phyloP scores from a whole-genome alignment of 108 stramenopile species.

The Skeletonema potamos region DNA sequence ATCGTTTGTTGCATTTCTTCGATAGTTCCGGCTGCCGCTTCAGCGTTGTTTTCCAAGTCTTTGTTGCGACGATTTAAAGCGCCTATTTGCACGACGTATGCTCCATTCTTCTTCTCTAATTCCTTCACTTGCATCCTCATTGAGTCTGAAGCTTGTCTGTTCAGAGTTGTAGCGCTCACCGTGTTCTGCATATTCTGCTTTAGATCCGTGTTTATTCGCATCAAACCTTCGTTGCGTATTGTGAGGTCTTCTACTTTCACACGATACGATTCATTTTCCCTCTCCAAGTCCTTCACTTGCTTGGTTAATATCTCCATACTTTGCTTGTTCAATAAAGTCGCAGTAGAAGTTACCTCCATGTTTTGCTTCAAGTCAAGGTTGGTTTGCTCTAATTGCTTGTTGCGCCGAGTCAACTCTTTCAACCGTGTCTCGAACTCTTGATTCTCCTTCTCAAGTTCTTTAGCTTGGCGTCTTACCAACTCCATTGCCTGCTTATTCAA shows the following conservation, averaged over 20 bases:
- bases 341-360: background rate
- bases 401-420: background rate
- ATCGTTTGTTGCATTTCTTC: background rate
- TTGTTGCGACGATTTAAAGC: background rate
- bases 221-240: background rate
- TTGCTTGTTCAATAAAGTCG: background rate
- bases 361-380: background rate
- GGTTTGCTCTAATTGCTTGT: background rate
- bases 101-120: background rate
- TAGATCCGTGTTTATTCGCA: background rate
- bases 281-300: background rate
- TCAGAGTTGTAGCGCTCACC: background rate
- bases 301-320: background rate
- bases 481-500: conserved; percentile 1
- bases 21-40: background rate
- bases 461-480: background rate
- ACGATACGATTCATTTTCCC: background rate
- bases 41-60: background rate
- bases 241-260: background rate
- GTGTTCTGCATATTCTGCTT: background rate
- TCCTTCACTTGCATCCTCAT: background rate
- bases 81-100: background rate
- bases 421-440: background rate
- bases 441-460: background rate
- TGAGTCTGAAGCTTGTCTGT: background rate